These are phyloP conservation scores for Penicillium daleae DNA, from an alignment of 495 filamentous ascomycete species.

Conservation along the genomic window DNA sequence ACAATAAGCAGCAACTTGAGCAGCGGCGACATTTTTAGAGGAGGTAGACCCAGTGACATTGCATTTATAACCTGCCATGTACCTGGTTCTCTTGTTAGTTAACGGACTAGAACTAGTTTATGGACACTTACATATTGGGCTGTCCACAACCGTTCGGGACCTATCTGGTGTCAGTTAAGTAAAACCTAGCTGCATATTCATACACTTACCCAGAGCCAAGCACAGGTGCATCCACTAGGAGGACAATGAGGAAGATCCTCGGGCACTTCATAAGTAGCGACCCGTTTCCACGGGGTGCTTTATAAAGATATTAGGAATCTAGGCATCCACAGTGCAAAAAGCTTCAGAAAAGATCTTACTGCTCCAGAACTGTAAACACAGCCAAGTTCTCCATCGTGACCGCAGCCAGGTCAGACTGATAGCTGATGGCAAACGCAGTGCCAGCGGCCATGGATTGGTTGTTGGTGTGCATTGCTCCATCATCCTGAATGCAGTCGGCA, in stretches of 20 bases:
- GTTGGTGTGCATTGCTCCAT: constrained; percentile 49
- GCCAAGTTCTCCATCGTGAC: constrained; percentile 57
- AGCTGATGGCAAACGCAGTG: constrained; percentile 59
- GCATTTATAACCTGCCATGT: constrained; percentile 61
- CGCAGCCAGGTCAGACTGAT: constrained; percentile 46
- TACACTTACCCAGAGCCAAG: constrained; percentile 54
- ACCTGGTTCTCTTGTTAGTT: constrained; percentile 25
- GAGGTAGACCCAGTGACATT: constrained; percentile 51
- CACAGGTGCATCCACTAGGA: constrained; percentile 55
- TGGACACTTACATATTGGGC: constrained; percentile 39
- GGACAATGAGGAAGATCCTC: constrained; percentile 51
- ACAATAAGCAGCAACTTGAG: constrained; percentile 50
- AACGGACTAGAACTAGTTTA: not conserved
- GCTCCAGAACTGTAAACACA: constrained; percentile 53
- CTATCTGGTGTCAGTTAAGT: constrained; percentile 10
- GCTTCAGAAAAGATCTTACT: constrained; percentile 27
- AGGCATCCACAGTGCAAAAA: constrained; percentile 8
- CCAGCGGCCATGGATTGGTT: constrained; percentile 50
- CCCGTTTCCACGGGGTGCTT: constrained; percentile 55
- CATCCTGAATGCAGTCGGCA: constrained; percentile 38
- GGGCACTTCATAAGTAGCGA: constrained; percentile 53
- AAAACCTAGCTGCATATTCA: not conserved
- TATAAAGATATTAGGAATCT: constrained; percentile 6
- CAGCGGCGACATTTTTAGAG: constrained; percentile 40
- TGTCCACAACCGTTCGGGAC: constrained; percentile 54